These are phyloP conservation scores for Magnaporthales sp. DNA, from an alignment of 2,329 filamentous ascomycete genomes.

Conservation along the genomic window DNA sequence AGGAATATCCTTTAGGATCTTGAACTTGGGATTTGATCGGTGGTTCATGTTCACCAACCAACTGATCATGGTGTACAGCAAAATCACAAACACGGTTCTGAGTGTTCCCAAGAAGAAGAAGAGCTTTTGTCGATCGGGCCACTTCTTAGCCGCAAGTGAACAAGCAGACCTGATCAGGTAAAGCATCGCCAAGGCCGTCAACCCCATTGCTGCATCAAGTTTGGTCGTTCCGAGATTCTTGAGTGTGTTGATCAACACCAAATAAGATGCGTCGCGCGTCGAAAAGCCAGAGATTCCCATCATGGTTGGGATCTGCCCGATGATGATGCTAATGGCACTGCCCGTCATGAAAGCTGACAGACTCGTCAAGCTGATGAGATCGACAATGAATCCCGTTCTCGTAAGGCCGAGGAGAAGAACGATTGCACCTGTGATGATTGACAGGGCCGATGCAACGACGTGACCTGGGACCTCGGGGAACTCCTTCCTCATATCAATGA, in stretches of 20 bases:
- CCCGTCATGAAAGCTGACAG: conserved; percentile 97
- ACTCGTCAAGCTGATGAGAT: conserved; percentile 82
- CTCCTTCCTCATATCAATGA: conserved; percentile 50
- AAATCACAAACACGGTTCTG: conserved; percentile 81
- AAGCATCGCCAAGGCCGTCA: conserved; percentile 71
- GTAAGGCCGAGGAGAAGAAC: conserved; percentile 71
- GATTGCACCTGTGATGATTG: conserved; percentile 69
- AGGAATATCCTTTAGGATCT: conserved; percentile 68
- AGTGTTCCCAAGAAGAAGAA: conserved; percentile 91
- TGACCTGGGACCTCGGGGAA: conserved; percentile 51
- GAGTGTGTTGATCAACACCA: conserved; percentile 74
- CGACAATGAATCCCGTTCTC: conserved; percentile 81
- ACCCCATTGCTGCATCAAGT: conserved; percentile 78
- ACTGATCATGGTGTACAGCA: conserved; percentile 87
- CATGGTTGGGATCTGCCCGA: conserved; percentile 73
- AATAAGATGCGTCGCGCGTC: conserved; percentile 63
- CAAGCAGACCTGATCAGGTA: conserved; percentile 66
- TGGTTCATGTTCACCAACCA: conserved; percentile 71
- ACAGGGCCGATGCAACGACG: conserved; percentile 68
- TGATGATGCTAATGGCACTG: conserved; percentile 79
- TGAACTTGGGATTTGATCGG: conserved; percentile 55
- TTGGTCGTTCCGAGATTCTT: conserved; percentile 58
- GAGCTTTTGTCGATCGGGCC: conserved; percentile 59
- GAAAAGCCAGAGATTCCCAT: conserved; percentile 66
- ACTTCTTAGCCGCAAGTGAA: conserved; percentile 57